Base-by-base conservation (phyloP, 768 basidiomycete species). In the Pulveroboletus sp. region DNA sequence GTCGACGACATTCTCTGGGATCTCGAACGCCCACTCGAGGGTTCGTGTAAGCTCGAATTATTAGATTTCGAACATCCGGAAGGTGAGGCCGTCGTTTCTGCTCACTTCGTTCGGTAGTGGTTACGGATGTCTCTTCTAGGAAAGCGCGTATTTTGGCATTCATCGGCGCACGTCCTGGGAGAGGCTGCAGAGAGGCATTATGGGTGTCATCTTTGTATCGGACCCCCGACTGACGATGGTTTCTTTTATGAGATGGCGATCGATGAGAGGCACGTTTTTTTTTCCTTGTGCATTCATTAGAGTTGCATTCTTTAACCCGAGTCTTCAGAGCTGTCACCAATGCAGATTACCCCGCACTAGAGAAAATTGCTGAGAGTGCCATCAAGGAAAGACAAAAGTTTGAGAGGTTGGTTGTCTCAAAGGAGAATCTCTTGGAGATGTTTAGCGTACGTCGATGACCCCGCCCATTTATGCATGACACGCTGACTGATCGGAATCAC, bases 161-260 rank as follows among this genome's bases (percentile, higher is more conserved):
- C 96, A 15, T 97, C 94, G 24, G 96, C 96, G 0, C 96, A 98
- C 70, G 93, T 98, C 49, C 79, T 99, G 15, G 96, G 96, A 39
- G 96, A 99, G 71, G 89, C 95, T 47, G 83, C 93, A 37, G 96
- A 99, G 71, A 81, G 89, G 46, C 93, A 96, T 67, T 95, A 97
- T 66, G 95, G 94, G 36, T 96, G 93, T 67, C 93, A 96, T 74
- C 77, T 99, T 13, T 96, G 94, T 62, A 83, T 96, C 54, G 96
- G 96, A 4, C 96, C 96, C 14, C 96, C 96, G 21, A 93, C 93
- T 2, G 92, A 95, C 27, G 93, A 97, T 7, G 96, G 96, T 18
- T 99, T 99, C 80, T 99, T 96, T 77, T 99, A 99, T 67, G 96
- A 99, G 68, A 98, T 99, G 96, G 83, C 82, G 14, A 92, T 93